A percentile compares a stretch with the other conserved stretches of the same genome.
Evolutionary conservation across 257 asterid species (phyloP).

Genomic region (Solanum sejunctum): DNA sequence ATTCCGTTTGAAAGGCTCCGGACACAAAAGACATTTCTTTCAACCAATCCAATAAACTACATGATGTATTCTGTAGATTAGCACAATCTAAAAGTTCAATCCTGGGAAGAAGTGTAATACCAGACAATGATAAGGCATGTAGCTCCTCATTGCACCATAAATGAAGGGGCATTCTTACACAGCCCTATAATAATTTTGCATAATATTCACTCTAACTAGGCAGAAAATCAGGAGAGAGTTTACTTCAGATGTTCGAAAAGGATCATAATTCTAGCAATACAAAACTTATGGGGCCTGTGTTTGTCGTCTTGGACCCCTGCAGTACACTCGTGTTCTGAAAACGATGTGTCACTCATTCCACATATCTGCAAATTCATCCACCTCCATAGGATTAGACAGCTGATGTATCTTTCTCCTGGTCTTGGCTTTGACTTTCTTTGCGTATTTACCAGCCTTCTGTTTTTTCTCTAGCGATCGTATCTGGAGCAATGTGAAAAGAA

Average conservation of each 20-base stretch:
- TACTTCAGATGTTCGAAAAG: neutral
- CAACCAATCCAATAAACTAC: neutral
- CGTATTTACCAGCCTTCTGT: slow-evolving; percentile 78
- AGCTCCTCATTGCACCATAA: neutral
- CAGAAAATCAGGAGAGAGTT: neutral
- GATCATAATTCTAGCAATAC: neutral
- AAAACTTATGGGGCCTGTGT: neutral
- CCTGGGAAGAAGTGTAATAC: neutral
- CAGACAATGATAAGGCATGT: neutral
- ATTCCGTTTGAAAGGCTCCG: neutral
- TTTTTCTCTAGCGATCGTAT: slow-evolving; percentile 73
- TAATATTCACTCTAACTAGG: neutral
- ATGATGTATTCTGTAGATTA: neutral
- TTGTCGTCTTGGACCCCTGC: neutral
- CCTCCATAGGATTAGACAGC: slow-evolving; percentile 62
- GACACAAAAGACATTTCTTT: neutral
- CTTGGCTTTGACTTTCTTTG: slow-evolving; percentile 88
- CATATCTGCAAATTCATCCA: slow-evolving; percentile 85
- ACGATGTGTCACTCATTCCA: slow-evolving; percentile 59
- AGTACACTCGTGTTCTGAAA: neutral
- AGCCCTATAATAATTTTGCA: neutral
- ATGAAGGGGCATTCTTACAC: neutral
- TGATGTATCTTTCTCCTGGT: slow-evolving; percentile 85
- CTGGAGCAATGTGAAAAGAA: slow-evolving; percentile 13
- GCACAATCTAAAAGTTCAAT: neutral